These are phyloP conservation scores for Phytophthora kernoviae DNA, from an alignment of 352 stramenopile genomes.

Conservation along the genomic window DNA sequence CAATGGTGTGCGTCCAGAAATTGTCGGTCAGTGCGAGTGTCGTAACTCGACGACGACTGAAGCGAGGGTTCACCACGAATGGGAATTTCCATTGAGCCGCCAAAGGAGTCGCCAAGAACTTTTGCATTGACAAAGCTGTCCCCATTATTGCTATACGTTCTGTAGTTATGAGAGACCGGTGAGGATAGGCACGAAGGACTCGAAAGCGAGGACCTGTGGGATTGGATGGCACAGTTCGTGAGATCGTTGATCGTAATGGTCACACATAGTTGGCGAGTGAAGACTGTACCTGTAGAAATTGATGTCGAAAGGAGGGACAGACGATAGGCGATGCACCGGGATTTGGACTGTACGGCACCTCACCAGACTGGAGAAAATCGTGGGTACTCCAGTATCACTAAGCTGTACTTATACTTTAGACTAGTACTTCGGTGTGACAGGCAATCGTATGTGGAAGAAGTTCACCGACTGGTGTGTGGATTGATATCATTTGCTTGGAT, in stretches of 20 bases:
- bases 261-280: neutral
- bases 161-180: constrained; percentile 3
- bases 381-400: no score
- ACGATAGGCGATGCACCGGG: neutral
- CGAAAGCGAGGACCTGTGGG: neutral
- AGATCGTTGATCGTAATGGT: neutral
- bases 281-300: neutral
- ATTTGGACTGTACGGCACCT: neutral
- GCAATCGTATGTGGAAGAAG: neutral
- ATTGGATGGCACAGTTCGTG: neutral
- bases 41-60: constrained; percentile 37
- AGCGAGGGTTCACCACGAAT: constrained; percentile 47
- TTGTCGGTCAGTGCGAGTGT: constrained; percentile 45
- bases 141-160: constrained; percentile 13
- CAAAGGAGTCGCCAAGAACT: constrained; percentile 40
- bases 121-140: constrained; percentile 31
- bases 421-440: constrained; percentile 3
- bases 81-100: constrained; percentile 48
- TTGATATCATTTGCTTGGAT: neutral
- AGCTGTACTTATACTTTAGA: no score
- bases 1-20: constrained; percentile 41
- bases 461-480: neutral
- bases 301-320: neutral
- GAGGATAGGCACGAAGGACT: constrained; percentile 1
- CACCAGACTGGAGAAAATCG: neutral